These are phyloP conservation scores for Paramecium primaurelia DNA, from an alignment of 73 alveolate species.

Conservation along the genomic window DNA sequence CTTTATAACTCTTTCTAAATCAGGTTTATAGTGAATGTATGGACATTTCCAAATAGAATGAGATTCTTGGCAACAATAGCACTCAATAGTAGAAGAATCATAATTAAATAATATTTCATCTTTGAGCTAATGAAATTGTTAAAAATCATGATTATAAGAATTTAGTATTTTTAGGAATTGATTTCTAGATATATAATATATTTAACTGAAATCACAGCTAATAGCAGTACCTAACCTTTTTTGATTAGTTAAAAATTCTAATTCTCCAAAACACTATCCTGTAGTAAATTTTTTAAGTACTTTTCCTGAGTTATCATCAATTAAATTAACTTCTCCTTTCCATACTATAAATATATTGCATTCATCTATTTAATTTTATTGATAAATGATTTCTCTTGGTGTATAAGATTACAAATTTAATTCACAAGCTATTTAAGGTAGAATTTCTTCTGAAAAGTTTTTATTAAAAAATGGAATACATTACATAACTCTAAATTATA, in stretches of 20 bases:
- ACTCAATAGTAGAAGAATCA: background rate
- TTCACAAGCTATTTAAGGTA: background rate
- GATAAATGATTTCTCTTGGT: background rate
- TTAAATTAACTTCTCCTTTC: constrained; percentile 11
- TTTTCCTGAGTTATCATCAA: background rate
- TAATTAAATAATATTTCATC: background rate
- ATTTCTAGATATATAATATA: background rate
- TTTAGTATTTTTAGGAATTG: background rate
- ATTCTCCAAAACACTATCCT: constrained; percentile 33
- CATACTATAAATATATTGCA: background rate
- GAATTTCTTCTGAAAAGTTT: background rate
- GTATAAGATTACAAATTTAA: background rate
- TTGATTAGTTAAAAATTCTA: background rate
- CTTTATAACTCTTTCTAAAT: background rate
- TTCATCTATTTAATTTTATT: background rate
- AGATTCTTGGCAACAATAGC: background rate
- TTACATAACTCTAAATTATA: constrained; percentile 6
- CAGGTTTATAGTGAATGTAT: background rate
- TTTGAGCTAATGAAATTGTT: background rate
- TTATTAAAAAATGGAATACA: constrained; percentile 2
- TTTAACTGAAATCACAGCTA: background rate
- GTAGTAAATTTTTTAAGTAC: background rate
- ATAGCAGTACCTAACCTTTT: background rate
- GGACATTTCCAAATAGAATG: constrained; percentile 17
- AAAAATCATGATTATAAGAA: background rate